phyloP scores from a whole-genome alignment of 495 filamentous ascomycete genomes.

The Penicillium dipodomyicola region DNA sequence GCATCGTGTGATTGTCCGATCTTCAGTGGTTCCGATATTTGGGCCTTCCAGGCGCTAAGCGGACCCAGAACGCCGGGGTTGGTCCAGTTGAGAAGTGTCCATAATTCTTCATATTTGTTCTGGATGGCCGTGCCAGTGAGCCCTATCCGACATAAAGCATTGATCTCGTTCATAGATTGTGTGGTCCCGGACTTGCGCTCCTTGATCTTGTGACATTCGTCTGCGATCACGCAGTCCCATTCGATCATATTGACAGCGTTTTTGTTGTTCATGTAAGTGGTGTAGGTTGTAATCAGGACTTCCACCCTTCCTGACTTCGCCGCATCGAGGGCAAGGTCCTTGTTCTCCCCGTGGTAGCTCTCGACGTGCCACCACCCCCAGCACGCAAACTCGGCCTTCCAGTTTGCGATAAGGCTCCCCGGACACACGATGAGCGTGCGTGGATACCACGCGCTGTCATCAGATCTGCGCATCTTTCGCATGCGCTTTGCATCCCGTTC shows the following conservation, averaged over 20 bases:
- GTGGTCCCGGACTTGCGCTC: conserved; percentile 74
- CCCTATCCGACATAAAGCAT: conserved; percentile 89
- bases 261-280: conserved; percentile 76
- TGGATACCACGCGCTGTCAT: conserved; percentile 72
- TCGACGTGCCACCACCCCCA: conserved; percentile 98
- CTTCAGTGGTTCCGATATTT: conserved; percentile 75
- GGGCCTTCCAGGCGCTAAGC: conserved; percentile 69
- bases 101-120: conserved; percentile 96
- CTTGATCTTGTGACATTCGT: conserved; percentile 94
- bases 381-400: conserved; percentile 76
- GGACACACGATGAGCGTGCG: conserved; percentile 84
- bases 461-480: conserved; percentile 74
- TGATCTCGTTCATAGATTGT: conserved; percentile 84
- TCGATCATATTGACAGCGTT: conserved; percentile 76
- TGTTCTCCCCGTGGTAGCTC: conserved; percentile 73
- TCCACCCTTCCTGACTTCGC: conserved; percentile 76
- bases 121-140: conserved; percentile 96
- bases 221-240: conserved; percentile 97
- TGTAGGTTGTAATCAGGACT: conserved; percentile 91
- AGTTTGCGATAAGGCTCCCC: conserved; percentile 83
- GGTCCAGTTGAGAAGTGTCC: conserved; percentile 96
- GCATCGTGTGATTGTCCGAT: conserved; percentile 91
- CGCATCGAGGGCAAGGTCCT: conserved; percentile 68
- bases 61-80: conserved; percentile 87
- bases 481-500: conserved; percentile 85